phyloP scores from a whole-genome alignment of 768 basidiomycete species.

The Lentinus tigrinus region DNA sequence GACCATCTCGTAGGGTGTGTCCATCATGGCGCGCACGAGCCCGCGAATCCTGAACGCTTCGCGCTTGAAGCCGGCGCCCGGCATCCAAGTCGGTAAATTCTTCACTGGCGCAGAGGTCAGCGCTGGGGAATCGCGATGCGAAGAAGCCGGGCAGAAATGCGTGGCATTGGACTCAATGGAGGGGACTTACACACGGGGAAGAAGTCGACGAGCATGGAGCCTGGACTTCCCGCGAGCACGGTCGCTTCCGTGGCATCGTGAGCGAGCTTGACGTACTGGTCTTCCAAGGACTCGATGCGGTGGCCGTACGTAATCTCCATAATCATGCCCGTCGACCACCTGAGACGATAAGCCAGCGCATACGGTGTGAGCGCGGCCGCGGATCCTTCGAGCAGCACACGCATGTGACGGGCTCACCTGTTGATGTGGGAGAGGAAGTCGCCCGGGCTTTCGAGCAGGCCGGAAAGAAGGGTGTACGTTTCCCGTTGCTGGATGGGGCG shows the following conservation, averaged over 20 bases:
- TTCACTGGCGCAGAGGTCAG: conserved; percentile 16
- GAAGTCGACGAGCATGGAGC: conserved; percentile 34
- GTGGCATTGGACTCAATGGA: no score
- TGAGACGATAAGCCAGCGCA: conserved; percentile 11
- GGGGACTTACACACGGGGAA: conserved; percentile 31
- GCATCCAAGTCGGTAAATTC: conserved; percentile 22
- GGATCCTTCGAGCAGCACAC: neutral
- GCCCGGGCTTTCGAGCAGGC: conserved; percentile 26
- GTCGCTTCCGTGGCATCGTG: conserved; percentile 25
- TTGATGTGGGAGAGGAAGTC: conserved; percentile 27
- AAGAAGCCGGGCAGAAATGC: neutral
- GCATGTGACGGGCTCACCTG: conserved; percentile 17
- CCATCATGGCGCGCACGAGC: conserved; percentile 8
- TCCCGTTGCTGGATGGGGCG: conserved; percentile 26
- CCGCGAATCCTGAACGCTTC: conserved; percentile 13
- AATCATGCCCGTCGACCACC: conserved; percentile 30
- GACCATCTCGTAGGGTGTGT: conserved; percentile 22
- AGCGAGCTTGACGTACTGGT: conserved; percentile 29
- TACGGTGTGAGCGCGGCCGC: neutral
- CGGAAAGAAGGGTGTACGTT: conserved; percentile 24
- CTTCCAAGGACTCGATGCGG: conserved; percentile 28
- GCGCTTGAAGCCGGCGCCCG: conserved; percentile 24
- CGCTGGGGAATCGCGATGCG: neutral
- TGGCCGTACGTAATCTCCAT: conserved; percentile 34
- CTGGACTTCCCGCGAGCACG: conserved; percentile 24